Evolutionary conservation across 352 stramenopile genomes (phyloP), one percentile per base, ranked within the genome.

Genomic region (Pythium rishiriense): DNA sequence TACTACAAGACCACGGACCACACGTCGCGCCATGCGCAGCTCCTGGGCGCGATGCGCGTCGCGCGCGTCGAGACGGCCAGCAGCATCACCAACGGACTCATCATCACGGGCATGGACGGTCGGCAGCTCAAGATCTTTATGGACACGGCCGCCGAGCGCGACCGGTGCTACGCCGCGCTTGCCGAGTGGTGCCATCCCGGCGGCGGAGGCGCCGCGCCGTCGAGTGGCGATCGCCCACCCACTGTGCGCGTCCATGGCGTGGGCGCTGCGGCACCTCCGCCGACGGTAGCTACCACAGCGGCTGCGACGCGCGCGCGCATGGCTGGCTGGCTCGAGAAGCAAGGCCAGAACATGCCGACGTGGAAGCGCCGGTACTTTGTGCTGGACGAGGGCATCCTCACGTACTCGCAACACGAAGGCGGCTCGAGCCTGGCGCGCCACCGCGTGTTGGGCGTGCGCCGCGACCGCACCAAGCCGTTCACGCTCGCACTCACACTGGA

Each of bases 281-380:
- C 33, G 22, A 35, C 25, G 31, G 48, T 48, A 35, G 21, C 42
- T 1, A 17, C 37, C 9, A 43, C 37, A 2, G 37, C 37, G 9
- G 37, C 37, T 6, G 37, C 37, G 37, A 21, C 37, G 5, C 37
- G 37, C 14, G 8, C 43, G 15, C 48, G 49, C 43, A 54, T 72
- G 51, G 21, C 45, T 9, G 83, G 83, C 4, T 91, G 83, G 83
- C 72, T 91, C 17, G 76, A 91, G 68, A 90, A 88, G 60, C 79
- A 91, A 58, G 80, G 83, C 0, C 75, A 86, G 62, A 72, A 79
- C 41, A 81, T 91, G 49, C 72, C 71, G 7, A 88, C 77, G 19
- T 91, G 83, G 83, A 91, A 90, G 66, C 85, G 82, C 31, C 78
- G 78, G 45, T 90, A 87, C 55, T 91, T 93, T 64, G 80, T 90